These are phyloP conservation scores for Diplodia corticola DNA, from an alignment of 2,329 filamentous ascomycete genomes.

Conservation along the genomic window DNA sequence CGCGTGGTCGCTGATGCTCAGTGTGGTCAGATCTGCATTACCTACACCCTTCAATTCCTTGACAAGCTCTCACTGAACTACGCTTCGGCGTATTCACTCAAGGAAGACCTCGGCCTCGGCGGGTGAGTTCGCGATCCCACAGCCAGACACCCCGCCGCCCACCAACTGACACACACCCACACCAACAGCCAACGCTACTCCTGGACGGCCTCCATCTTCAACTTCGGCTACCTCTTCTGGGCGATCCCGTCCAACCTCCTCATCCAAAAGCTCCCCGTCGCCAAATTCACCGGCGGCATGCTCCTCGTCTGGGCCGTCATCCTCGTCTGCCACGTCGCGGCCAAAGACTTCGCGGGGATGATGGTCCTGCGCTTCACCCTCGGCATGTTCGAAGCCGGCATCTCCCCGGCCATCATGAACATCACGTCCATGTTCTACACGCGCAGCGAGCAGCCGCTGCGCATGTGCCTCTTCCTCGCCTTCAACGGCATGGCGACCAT, in stretches of 20 bases:
- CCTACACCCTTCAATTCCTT: conserved; percentile 51
- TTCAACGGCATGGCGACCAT: conserved; percentile 44
- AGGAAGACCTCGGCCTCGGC: conserved; percentile 34
- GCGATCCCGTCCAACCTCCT: conserved; percentile 43
- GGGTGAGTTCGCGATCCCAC: not conserved
- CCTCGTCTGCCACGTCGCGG: conserved; percentile 44
- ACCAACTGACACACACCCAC: not conserved
- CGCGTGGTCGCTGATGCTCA: not conserved
- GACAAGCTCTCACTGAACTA: conserved; percentile 47
- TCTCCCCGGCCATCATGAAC: conserved; percentile 40
- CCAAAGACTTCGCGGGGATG: conserved; percentile 41
- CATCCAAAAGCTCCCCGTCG: conserved; percentile 39
- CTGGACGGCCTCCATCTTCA: conserved; percentile 47
- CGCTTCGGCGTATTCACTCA: conserved; percentile 41
- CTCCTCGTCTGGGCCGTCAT: conserved; percentile 48
- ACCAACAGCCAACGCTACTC: conserved; percentile 39
- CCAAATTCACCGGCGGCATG: conserved; percentile 41
- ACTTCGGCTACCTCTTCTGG: conserved; percentile 48
- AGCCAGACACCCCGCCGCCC: too few species aligned
- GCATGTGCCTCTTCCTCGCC: conserved; percentile 47
- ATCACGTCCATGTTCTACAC: conserved; percentile 43
- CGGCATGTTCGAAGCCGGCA: conserved; percentile 41
- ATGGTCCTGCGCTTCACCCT: conserved; percentile 38
- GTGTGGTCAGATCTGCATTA: conserved; percentile 38
- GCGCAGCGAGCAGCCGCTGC: conserved; percentile 43